Evolutionary conservation across 306 rosid genomes (phyloP).

Genomic region (Trichosanthes cucumerina): DNA sequence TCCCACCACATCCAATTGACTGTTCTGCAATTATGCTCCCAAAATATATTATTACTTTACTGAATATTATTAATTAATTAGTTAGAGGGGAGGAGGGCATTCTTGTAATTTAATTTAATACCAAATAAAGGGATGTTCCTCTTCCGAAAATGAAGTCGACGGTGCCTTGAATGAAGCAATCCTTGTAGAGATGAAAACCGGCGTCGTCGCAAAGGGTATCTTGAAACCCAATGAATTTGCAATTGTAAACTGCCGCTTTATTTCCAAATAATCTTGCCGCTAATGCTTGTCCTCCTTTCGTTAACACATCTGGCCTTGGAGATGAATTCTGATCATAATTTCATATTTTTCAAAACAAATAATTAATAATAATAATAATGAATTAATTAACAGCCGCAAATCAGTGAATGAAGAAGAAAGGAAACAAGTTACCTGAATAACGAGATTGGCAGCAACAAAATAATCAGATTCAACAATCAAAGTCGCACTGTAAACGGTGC

Average conservation of each 20-base stretch:
- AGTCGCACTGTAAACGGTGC: constrained; percentile 55
- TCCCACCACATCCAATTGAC: constrained; percentile 14
- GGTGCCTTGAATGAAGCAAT: constrained; percentile 33
- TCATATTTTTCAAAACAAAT: no score
- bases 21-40: constrained; percentile 20
- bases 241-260: constrained; percentile 27
- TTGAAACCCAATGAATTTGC: constrained; percentile 33
- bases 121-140: constrained; percentile 36
- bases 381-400: no score
- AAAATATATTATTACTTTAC: no score
- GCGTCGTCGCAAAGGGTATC: constrained; percentile 42
- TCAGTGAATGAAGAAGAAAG: no score
- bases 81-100: no score
- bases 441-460: constrained; percentile 30
- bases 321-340: constrained; percentile 23
- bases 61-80: no score
- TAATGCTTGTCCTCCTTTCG: constrained; percentile 27
- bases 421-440: constrained; percentile 11
- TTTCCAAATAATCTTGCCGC: constrained; percentile 32
- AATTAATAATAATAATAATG: no score
- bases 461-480: constrained; percentile 25
- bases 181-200: constrained; percentile 35
- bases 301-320: constrained; percentile 22
- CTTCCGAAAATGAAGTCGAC: constrained; percentile 35
- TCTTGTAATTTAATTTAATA: no score